Evolutionary conservation across 306 rosid genomes (phyloP).

Genomic region (Gastrolobium bilobum): DNA sequence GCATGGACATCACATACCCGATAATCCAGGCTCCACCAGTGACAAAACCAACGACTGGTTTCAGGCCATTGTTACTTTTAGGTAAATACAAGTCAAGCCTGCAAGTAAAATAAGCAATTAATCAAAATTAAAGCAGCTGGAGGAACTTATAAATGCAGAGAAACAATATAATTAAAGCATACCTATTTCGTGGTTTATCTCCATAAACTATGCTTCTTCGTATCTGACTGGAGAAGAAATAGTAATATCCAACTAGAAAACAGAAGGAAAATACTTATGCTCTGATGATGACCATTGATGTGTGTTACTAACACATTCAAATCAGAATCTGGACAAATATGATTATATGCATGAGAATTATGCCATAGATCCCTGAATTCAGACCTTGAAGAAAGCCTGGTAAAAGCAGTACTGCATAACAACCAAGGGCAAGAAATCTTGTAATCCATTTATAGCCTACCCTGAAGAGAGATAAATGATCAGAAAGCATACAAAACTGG

Average conservation of each 20-base stretch:
- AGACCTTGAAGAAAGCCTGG: conserved; percentile 93
- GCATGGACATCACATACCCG: conserved; percentile 70
- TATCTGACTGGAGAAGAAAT: conserved; percentile 79
- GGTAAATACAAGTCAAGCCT: conserved; percentile 94
- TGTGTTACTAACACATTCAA: conserved; percentile 34
- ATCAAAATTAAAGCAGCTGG: conserved; percentile 43
- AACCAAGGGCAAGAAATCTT: conserved; percentile 79
- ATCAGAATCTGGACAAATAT: conserved; percentile 11
- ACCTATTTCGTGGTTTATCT: conserved; percentile 94
- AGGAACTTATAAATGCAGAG: conserved; percentile 27
- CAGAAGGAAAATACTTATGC: conserved; percentile 50
- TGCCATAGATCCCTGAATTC: conserved; percentile 40
- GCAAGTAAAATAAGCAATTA: conserved; percentile 47
- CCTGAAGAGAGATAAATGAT: conserved; percentile 75
- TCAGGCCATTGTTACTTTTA: conserved; percentile 64
- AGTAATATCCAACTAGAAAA: conserved; percentile 81
- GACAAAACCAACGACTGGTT: conserved; percentile 90
- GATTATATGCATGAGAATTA: conserved; percentile 12
- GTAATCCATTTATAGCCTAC: conserved; percentile 91
- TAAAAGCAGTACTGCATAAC: conserved; percentile 70
- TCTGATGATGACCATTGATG: conserved; percentile 24
- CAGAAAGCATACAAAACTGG: conserved; percentile 52
- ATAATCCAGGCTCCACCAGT: conserved; percentile 99
- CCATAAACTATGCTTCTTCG: conserved; percentile 87
- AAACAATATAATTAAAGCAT: conserved; percentile 14